Base-by-base conservation (phyloP, 257 asterid species). In the Cruciata laevipes region DNA sequence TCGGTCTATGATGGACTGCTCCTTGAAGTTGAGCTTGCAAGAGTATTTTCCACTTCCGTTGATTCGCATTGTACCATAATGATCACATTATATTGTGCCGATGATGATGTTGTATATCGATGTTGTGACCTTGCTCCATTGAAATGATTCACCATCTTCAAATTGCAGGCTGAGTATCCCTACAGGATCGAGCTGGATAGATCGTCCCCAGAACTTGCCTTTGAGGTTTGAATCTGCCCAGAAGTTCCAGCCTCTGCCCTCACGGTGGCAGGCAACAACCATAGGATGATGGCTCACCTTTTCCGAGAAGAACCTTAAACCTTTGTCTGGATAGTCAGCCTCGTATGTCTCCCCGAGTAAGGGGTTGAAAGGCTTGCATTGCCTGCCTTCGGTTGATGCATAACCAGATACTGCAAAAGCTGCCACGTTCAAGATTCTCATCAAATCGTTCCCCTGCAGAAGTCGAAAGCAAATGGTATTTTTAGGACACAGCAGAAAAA, bases 361-460 rank as follows among this genome's bases (percentile, higher is more conserved):
- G 80, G 99, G 99, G 84, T 94, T 94, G 78, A 94, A 94, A 32
- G 99, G 97, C 82, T 94, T 94, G 86, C 99, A 94, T 68, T 90
- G 97, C 56, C 96, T 82, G 68, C 99, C 99, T 75, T 94, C 97
- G 33, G 99, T 94, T 65, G 99, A 94, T 69, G 99, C 92, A 75
- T 94, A 90, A 71, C 99, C 95, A 74, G 99, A 94, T 69, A 90
- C 96, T n/a, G 99, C 99, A 79, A 93, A 93, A 82, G 97, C 96
- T 71, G 96, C 97, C 77, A 90, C 83, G 68, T 93, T 85, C 68
- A 93, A 85, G 73, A 93, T 85, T 85, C 97, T 90, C 96, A 88
- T 90, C 87, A 90, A 82, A 81, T 94, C 96, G 75, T 94, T 85
- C 66, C 95, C 99, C 99, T 94, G 95, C 74, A 83, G 74, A 73